phyloP scores from a whole-genome alignment of 2,329 filamentous ascomycete genomes.

The Parafenestella ontariensis region DNA sequence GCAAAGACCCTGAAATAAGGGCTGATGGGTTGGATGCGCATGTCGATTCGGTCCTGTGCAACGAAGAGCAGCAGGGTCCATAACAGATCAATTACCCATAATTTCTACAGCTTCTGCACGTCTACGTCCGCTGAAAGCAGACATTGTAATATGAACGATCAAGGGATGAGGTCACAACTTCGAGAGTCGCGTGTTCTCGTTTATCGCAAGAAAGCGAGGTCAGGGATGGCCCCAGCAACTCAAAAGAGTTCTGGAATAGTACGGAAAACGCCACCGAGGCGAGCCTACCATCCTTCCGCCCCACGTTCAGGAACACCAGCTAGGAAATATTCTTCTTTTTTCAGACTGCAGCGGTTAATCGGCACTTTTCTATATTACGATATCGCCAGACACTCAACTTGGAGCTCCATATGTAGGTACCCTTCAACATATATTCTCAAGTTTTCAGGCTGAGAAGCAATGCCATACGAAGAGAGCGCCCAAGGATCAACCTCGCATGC shows the following conservation, averaged over 20 bases:
- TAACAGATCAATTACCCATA: not conserved
- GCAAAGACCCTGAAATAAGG: slow-evolving; percentile 23
- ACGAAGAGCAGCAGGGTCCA: slow-evolving; percentile 4
- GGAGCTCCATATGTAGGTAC: not conserved
- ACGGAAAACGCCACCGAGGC: slow-evolving; percentile 32
- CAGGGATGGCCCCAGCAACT: slow-evolving; percentile 31
- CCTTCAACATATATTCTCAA: not conserved
- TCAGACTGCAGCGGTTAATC: not conserved
- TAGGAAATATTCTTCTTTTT: not conserved
- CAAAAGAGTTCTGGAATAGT: slow-evolving; percentile 31
- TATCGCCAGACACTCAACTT: not conserved
- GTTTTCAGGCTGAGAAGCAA: not conserved
- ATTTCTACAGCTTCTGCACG: not conserved
- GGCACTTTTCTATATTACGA: not conserved
- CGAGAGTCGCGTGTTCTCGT: slow-evolving; percentile 21
- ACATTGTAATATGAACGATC: not conserved
- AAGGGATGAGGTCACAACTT: slow-evolving; percentile 1
- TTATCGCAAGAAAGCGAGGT: slow-evolving; percentile 15
- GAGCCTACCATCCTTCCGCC: slow-evolving; percentile 22
- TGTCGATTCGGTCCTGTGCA: slow-evolving; percentile 21
- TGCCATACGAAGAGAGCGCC: slow-evolving; percentile 8
- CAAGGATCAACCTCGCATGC: slow-evolving; percentile 22
- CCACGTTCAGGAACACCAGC: slow-evolving; percentile 13
- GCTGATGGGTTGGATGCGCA: slow-evolving; percentile 13
- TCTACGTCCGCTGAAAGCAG: not conserved